Evolutionary conservation across 2,329 filamentous ascomycete genomes (phyloP), one percentile per base, ranked within the genome.

Genomic region (Beauveria sp.): DNA sequence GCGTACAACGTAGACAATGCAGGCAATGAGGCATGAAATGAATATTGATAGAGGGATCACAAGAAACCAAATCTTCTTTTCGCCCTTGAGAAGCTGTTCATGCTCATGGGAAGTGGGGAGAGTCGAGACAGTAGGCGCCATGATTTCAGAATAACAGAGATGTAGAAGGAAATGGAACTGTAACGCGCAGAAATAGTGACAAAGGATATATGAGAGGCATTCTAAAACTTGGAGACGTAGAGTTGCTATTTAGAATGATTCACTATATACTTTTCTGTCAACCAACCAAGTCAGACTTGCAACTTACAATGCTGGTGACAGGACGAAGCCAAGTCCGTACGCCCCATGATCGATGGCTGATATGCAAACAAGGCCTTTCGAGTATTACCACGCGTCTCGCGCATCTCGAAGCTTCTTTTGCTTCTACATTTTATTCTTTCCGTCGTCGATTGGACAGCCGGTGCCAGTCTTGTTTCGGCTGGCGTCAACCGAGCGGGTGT

Each of bases 11-110:
- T 46, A 62, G 9, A 58, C 22, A 49, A 45, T 28, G 28, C n/a
- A 38, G 4, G 54, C 40, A 9, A 58, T 20, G 4, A 62, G 26
- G 14, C 46, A 53, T 1, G 47, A 53, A 5, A 62, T 45, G 16
- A 18, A 22, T 9, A 62, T 47, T 3, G 47, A 43, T 9, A 53
- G 38, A 8, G 53, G 60, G 42, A 58, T 42, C 5, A 52, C 28
- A 26, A 57, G 22, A 14, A 57, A 22, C 53, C 53, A 62, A 10
- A 53, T 62, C 18, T 45, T 57, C 8, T 46, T 46, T 34, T 62
- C 60, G 53, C 40, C 52, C 7, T 42, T 43, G 9, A 26, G 57
- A 46, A 24, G 3, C 26, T 24, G n/a, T n/a, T 34, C 28, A 28
- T 30, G 7, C 14, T 46, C 24, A 34, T 14, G 10, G 58, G n/a